Percentiles rank a stretch among this genome's conserved stretches.
phyloP scores from a whole-genome alignment of 2,329 filamentous ascomycete species.

The Pestalotiopsis sp. region DNA sequence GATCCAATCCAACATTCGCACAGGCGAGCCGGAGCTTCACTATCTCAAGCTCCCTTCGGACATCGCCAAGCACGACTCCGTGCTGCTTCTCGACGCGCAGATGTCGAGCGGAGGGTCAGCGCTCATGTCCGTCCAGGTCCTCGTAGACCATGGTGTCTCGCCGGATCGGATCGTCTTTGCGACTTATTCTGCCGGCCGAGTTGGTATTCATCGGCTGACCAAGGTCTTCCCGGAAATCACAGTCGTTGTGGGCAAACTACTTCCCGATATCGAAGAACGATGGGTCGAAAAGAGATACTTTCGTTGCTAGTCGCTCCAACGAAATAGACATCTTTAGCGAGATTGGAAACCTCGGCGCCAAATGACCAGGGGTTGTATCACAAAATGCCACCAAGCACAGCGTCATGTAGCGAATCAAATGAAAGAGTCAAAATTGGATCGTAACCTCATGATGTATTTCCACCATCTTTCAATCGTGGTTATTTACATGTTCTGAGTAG shows the following conservation, averaged over 20 bases:
- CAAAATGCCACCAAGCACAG: not conserved
- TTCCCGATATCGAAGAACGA: conserved; percentile 79
- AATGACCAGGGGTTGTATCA: not conserved
- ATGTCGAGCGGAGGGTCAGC: conserved; percentile 88
- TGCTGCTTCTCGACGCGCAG: conserved; percentile 88
- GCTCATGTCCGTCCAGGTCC: conserved; percentile 94
- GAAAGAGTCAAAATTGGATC: not conserved
- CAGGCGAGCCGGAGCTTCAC: conserved; percentile 90
- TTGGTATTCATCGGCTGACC: conserved; percentile 82
- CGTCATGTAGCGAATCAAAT: not conserved
- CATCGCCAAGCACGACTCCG: conserved; percentile 75
- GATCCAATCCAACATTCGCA: conserved; percentile 85
- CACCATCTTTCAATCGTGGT: not conserved
- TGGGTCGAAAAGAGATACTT: conserved; percentile 93
- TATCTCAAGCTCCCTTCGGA: conserved; percentile 80
- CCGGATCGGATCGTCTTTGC: conserved; percentile 88
- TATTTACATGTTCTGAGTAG: not conserved
- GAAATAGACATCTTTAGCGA: too few species aligned
- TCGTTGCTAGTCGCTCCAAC: conserved; percentile 63
- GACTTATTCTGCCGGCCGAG: conserved; percentile 85
- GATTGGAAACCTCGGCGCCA: not conserved
- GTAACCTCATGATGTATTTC: not conserved
- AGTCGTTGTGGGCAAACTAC: conserved; percentile 82
- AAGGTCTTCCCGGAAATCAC: conserved; percentile 87
- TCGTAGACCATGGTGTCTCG: conserved; percentile 89